These are phyloP conservation scores for Cenchrus purpureus DNA, from an alignment of 176 grass and related monocot genomes.

Conservation along the genomic window DNA sequence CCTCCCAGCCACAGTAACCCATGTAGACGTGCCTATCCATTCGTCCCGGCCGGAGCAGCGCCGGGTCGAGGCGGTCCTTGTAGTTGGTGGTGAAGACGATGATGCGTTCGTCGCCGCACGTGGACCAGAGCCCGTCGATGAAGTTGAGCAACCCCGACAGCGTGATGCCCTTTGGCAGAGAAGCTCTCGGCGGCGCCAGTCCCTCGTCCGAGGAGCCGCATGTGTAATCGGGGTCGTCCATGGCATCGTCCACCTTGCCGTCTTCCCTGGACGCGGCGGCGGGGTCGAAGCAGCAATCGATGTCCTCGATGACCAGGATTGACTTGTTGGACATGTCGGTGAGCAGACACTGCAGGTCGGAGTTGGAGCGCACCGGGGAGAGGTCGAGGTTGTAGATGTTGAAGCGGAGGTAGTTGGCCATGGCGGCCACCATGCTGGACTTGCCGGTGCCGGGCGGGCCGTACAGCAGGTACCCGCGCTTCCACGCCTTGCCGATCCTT, in stretches of 20 bases:
- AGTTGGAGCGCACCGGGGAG: constrained; percentile 47
- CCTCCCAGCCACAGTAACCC: constrained; percentile 43
- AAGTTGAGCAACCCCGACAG: constrained; percentile 28
- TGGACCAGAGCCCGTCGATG: constrained; percentile 58
- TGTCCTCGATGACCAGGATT: constrained; percentile 22
- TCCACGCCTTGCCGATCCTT: constrained; percentile 56
- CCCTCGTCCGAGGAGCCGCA: too few species aligned
- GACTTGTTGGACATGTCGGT: constrained; percentile 8
- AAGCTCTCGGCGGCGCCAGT: too few species aligned
- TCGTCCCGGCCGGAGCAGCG: constrained; percentile 59
- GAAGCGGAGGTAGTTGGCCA: constrained; percentile 55
- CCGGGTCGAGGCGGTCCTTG: constrained; percentile 56
- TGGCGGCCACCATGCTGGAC: constrained; percentile 51
- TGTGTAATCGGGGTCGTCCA: too few species aligned
- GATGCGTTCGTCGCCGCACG: constrained; percentile 54
- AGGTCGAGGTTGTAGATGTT: constrained; percentile 60
- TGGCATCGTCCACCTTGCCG: too few species aligned
- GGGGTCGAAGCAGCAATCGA: constrained; percentile 2
- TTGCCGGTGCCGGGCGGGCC: constrained; percentile 55
- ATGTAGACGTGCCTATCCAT: constrained; percentile 70
- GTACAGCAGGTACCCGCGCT: constrained; percentile 50
- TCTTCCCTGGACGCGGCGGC: background rate
- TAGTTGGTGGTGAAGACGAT: constrained; percentile 69
- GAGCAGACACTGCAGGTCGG: constrained; percentile 42
- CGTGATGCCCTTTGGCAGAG: too few species aligned